Evolutionary conservation across 306 rosid genomes (phyloP).

Genomic region (Rosa chinensis): DNA sequence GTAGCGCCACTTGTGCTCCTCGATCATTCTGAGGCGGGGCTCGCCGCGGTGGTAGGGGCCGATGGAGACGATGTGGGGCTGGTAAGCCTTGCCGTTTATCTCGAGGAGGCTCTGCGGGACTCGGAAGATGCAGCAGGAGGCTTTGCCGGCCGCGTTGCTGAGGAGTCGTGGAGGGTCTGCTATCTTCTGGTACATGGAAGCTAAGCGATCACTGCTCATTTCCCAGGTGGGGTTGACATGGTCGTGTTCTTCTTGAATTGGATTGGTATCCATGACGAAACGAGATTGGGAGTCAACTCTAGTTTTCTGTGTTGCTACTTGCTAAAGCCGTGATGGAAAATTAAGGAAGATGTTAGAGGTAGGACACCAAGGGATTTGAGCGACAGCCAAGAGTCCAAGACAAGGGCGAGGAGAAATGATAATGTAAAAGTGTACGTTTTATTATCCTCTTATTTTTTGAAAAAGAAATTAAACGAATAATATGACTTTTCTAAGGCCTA

Average conservation of each 20-base stretch:
- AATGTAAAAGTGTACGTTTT: too few relatives aligned
- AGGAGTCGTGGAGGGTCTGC: constrained; percentile 48
- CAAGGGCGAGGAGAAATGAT: background rate
- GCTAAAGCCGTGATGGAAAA: background rate
- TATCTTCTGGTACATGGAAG: constrained; percentile 38
- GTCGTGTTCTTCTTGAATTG: constrained; percentile 8
- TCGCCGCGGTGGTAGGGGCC: constrained; percentile 60
- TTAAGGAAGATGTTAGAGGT: background rate
- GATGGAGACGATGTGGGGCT: constrained; percentile 61
- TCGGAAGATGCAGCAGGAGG: constrained; percentile 49
- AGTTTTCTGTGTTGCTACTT: too few relatives aligned
- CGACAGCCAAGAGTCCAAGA: background rate
- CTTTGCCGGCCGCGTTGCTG: constrained; percentile 41
- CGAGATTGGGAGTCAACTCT: background rate
- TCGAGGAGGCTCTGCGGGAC: constrained; percentile 50
- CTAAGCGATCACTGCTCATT: constrained; percentile 35
- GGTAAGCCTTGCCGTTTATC: constrained; percentile 50
- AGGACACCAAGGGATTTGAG: background rate
- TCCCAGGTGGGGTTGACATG: background rate
- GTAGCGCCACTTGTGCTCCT: constrained; percentile 62
- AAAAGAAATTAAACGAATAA: too few relatives aligned
- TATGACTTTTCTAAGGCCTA: too few relatives aligned
- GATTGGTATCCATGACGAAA: constrained; percentile 23
- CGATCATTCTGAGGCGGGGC: constrained; percentile 46
- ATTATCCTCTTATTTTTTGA: too few relatives aligned